Evolutionary conservation across 345 rosid species (phyloP), one percentile per base, ranked within the genome.

Genomic region (Populus tremula): DNA sequence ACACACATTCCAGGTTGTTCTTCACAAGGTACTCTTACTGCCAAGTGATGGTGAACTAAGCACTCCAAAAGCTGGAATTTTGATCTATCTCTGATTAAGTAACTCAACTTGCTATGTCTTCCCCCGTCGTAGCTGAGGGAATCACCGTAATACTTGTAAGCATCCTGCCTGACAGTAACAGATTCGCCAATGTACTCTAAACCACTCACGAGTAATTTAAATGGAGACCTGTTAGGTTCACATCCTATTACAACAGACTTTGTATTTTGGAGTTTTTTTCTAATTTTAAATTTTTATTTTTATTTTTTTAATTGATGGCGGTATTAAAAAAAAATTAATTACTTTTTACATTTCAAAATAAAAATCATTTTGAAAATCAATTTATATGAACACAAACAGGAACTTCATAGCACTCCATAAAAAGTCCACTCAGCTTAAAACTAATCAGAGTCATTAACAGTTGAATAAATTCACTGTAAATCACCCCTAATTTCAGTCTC

Each of bases 151-250:
- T 66, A 84, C 76, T 79, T 88, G 21, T 72, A 73, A 66, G 95
- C 98, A 77, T 91, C 94, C 82, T 76, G 82, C 81, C 91, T 88
- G 38, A 90, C 77, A 25, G 75, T n/a, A 53, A 81, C 86, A 6
- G 90, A 82, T 82, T 92, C 85, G 0, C 89, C 90, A 27, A 74
- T 76, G 21, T 84, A 85, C 77, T 88, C 97, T 54, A 93, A 80
- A 76, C 97, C 93, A 18, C 81, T 83, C 13, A 91, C 83, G 50
- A 93, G 84, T 66, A 83, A 84, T 77, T 86, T 86, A 72, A 86
- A 90, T 12, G 91, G 78, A 5, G 88, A 50, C 67, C 91, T 89
- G 74, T 93, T 90, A 69, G 94, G 97, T 76, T 90, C 93, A 78
- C 91, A 89, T 16, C 86, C 93, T 18, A 82, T 20, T 5, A 49